Evolutionary conservation across 2,329 filamentous ascomycete genomes (phyloP).

Genomic region (Xenosphaeropsis pyriputrescens): DNA sequence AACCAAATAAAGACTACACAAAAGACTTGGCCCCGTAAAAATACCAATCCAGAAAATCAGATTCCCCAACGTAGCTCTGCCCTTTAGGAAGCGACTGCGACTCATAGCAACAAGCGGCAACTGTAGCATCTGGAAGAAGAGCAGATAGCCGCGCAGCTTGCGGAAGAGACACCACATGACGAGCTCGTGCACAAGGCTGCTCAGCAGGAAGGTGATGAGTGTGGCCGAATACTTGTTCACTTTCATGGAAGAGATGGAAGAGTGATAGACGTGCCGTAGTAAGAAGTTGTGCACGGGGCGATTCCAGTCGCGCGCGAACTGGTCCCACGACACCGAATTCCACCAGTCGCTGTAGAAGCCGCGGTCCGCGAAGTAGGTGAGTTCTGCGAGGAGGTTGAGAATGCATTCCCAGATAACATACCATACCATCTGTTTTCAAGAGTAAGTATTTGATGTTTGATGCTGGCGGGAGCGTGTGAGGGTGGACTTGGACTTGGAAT

Average conservation of each 20-base stretch:
- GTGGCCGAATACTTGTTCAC: slow-evolving; percentile 58
- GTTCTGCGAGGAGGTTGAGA: slow-evolving; percentile 61
- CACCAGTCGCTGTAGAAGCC: slow-evolving; percentile 56
- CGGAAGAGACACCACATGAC: slow-evolving; percentile 73
- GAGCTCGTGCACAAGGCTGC: slow-evolving; percentile 54
- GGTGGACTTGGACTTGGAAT: too few relatives aligned
- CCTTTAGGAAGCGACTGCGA: slow-evolving; percentile 49
- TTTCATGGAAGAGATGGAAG: slow-evolving; percentile 57
- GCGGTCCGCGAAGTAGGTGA: slow-evolving; percentile 64
- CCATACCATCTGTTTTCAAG: slow-evolving; percentile 44
- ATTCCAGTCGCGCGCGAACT: slow-evolving; percentile 73
- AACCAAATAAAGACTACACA: slow-evolving; percentile 46
- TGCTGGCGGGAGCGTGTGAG: too few relatives aligned
- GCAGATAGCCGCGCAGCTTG: slow-evolving; percentile 60
- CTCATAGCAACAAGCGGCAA: slow-evolving; percentile 55
- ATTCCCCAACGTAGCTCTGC: slow-evolving; percentile 51
- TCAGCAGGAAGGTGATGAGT: slow-evolving; percentile 61
- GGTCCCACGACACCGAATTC: slow-evolving; percentile 54
- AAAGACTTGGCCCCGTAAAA: slow-evolving; percentile 59
- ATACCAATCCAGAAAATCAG: slow-evolving; percentile 66
- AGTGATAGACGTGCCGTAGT: slow-evolving; percentile 66
- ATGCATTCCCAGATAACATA: slow-evolving; percentile 71
- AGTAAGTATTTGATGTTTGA: too few relatives aligned
- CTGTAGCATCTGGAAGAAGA: slow-evolving; percentile 61
- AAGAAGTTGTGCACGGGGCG: slow-evolving; percentile 68